Percentiles rank a stretch among this genome's conserved stretches.
Conservation (phyloP, 1,284 basidiomycete genomes). For the Ustilago crameri region DNA sequence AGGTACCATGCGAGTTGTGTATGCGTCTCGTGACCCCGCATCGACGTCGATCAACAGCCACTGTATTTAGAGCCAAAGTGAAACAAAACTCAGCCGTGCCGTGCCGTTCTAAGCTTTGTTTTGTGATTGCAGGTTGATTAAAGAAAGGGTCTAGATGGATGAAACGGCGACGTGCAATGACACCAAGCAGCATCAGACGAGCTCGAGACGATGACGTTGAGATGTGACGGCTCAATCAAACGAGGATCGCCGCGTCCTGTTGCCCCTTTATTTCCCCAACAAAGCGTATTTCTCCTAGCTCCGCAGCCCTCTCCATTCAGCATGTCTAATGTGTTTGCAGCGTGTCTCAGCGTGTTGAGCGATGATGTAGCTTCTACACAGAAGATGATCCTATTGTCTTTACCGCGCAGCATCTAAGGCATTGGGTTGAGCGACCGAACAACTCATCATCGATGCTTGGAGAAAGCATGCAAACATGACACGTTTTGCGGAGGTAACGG, state of each 20-base stretch:
- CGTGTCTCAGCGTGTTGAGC: not conserved
- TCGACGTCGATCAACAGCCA: not conserved
- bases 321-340: not conserved
- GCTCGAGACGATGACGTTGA: not conserved
- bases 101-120: not conserved
- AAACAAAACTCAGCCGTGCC: not conserved
- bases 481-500: not conserved
- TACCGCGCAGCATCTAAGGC: no score
- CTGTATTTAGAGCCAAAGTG: not conserved
- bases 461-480: conserved; percentile 3
- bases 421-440: no score
- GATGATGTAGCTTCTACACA: no score
- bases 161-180: not conserved
- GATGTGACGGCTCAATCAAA: not conserved
- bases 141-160: not conserved
- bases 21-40: conserved; percentile 1
- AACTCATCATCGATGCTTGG: no score
- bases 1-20: no score
- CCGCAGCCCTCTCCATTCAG: not conserved
- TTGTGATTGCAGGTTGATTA: not conserved
- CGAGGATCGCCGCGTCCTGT: not conserved
- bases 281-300: not conserved
- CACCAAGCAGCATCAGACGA: no score
- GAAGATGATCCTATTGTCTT: no score
- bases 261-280: conserved; percentile 1